Base-by-base conservation (phyloP, 805 yeast species). In the Candida silvatica region DNA sequence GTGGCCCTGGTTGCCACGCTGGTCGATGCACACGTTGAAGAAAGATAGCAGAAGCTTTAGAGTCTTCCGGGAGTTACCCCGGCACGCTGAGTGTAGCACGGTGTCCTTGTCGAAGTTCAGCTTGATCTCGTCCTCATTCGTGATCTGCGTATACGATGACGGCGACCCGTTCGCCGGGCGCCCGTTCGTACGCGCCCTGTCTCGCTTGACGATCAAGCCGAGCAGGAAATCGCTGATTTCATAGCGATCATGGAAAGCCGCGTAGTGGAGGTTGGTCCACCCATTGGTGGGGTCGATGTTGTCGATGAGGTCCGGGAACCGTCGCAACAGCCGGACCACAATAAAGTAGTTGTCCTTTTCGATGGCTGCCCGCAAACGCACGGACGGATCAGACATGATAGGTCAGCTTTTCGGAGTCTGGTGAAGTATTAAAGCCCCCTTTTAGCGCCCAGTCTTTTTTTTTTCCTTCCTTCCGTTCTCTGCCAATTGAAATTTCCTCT, bases 221-320 rank as follows among this genome's bases (percentile, higher is more conserved):
- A 54, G 40, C 12, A 61, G 37, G 11, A 49, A 32, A 14, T 49
- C 51, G n/a, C 57, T 42, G 20, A 83, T 67, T 36, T 80, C 67
- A 46, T 77, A 79, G 41, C 79, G 69, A 29, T 94, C 92, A 48
- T 80, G 60, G 47, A 52, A 80, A 4, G 90, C 76, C 0, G 94
- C 87, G 54, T 84, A 83, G 53, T 85, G 95, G 31, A 85, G 61
- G 26, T 81, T 77, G 12, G 82, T 67, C 95, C 95, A 85, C 2
- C 95, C 95, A 48, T 78, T 75, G 17, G 51, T 20, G 4, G 86
- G 71, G 49, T 86, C 82, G 17, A 76, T 63, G 49, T 83, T 80
- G 40, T 76, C 77, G 42, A 85, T 53, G 27, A 83, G 62, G 22
- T 74, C 78, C 0, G 94, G 92, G 44, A 67, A 79, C 26, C 86